phyloP scores from a whole-genome alignment of 805 yeast genomes.

The Kockiozyma suomiensis region DNA sequence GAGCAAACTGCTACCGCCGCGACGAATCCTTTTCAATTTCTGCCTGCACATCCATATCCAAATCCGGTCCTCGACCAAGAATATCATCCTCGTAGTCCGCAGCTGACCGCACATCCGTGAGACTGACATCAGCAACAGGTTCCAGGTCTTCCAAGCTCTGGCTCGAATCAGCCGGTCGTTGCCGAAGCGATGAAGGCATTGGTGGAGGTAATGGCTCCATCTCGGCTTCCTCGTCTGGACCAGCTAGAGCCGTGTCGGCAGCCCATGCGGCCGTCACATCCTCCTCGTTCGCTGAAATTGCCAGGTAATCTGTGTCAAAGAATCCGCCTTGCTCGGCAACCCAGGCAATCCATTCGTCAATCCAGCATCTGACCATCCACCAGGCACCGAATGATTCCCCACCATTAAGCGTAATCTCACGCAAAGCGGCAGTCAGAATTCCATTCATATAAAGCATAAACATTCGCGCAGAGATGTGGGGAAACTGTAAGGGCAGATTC shows the following conservation, averaged over 20 bases:
- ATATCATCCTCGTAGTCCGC: constrained; percentile 14
- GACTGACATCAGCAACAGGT: constrained; percentile 10
- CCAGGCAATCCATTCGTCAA: constrained; percentile 72
- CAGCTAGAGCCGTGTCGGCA: not conserved
- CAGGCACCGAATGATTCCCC: constrained; percentile 68
- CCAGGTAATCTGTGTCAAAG: constrained; percentile 28
- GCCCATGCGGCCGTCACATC: not conserved
- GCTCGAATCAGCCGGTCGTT: constrained; percentile 1
- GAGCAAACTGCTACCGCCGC: not conserved
- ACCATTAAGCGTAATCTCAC: constrained; percentile 63
- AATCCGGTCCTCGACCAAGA: constrained; percentile 13
- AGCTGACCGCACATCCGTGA: constrained; percentile 4
- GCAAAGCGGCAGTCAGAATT: constrained; percentile 58
- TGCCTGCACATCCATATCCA: constrained; percentile 19
- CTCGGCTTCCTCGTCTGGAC: constrained; percentile 5
- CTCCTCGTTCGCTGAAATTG: constrained; percentile 1
- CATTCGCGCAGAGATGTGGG: constrained; percentile 56
- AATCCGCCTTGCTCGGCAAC: constrained; percentile 54
- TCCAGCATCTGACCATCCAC: constrained; percentile 77
- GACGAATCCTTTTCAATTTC: constrained; percentile 23
- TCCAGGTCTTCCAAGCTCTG: constrained; percentile 5
- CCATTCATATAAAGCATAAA: constrained; percentile 58
- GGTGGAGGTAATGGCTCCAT: constrained; percentile 1
- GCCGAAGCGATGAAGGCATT: not conserved
- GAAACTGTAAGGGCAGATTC: constrained; percentile 52